These are phyloP conservation scores for Phellopilus nigrolimitatus DNA, from an alignment of 1,284 basidiomycete genomes.

Conservation along the genomic window DNA sequence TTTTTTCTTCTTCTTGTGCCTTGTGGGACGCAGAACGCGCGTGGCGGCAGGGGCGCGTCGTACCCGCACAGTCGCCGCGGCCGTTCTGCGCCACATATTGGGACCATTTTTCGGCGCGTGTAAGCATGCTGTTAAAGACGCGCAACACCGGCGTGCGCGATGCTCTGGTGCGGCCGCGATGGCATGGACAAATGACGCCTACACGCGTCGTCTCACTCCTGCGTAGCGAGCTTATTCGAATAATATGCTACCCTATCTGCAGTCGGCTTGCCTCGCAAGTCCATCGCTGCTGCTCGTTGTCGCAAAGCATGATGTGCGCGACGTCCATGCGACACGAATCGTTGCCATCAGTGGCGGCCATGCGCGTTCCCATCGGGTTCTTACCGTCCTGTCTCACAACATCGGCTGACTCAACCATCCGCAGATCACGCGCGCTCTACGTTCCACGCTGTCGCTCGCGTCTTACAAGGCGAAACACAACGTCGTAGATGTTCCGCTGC, in stretches of 20 bases:
- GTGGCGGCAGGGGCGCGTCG: conserved; percentile 16
- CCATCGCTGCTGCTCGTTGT: not conserved
- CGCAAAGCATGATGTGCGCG: not conserved
- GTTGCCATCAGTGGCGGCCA: conserved; percentile 7
- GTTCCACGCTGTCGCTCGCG: conserved; percentile 72
- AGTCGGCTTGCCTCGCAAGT: not conserved
- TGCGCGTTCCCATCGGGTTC: conserved; percentile 12
- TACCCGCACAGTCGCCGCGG: conserved; percentile 1
- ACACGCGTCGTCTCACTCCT: not conserved
- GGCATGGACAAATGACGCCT: not conserved
- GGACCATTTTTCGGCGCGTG: not conserved
- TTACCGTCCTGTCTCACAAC: conserved; percentile 14
- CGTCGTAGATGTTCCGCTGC: conserved; percentile 55
- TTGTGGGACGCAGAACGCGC: conserved; percentile 26
- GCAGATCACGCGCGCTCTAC: conserved; percentile 71
- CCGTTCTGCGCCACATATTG: not conserved
- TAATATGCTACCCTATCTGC: not conserved
- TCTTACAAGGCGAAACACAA: conserved; percentile 76
- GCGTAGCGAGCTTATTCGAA: not conserved
- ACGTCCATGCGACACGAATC: not conserved
- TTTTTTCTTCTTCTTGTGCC: conserved; percentile 37
- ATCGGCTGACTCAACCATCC: conserved; percentile 24
- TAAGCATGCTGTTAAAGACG: not conserved
- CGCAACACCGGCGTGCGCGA: conserved; percentile 1
- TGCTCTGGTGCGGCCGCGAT: conserved; percentile 15